Percentiles rank a stretch among this genome's conserved stretches.
These are phyloP conservation scores for Apiosordaria backusii DNA, from an alignment of 495 filamentous ascomycete species.

Conservation along the genomic window DNA sequence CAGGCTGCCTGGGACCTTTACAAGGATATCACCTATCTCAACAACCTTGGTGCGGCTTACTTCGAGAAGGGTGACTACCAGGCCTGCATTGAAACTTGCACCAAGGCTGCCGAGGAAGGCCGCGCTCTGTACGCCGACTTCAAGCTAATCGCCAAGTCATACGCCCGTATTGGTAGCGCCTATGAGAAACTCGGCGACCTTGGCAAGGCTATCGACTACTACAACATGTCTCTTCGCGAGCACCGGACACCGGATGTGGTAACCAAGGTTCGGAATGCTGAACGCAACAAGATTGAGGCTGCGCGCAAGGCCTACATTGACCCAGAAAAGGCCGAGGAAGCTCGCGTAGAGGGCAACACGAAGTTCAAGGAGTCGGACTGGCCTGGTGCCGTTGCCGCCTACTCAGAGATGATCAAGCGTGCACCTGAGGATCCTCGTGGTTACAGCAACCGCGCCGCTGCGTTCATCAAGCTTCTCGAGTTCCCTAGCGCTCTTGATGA, in stretches of 20 bases:
- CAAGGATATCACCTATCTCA: slow-evolving; percentile 97
- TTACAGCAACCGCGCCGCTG: slow-evolving; percentile 95
- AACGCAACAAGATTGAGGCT: slow-evolving; percentile 77
- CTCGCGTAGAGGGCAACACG: slow-evolving; percentile 87
- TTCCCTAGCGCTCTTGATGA: slow-evolving; percentile 92
- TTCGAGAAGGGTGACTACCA: slow-evolving; percentile 95
- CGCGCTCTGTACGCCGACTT: slow-evolving; percentile 86
- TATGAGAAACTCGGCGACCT: slow-evolving; percentile 88
- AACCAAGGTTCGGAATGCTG: slow-evolving; percentile 86
- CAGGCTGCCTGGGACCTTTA: slow-evolving; percentile 88
- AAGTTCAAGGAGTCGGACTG: slow-evolving; percentile 97
- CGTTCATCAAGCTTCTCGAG: slow-evolving; percentile 91
- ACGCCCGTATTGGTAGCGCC: slow-evolving; percentile 81
- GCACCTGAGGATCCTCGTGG: slow-evolving; percentile 89
- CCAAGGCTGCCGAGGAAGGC: slow-evolving; percentile 85
- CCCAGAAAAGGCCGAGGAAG: slow-evolving; percentile 89
- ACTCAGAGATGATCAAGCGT: slow-evolving; percentile 96
- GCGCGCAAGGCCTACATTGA: slow-evolving; percentile 82
- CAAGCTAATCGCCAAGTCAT: slow-evolving; percentile 96
- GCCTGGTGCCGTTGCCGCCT: slow-evolving; percentile 92
- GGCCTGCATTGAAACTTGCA: slow-evolving; percentile 78
- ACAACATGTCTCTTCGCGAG: slow-evolving; percentile 90
- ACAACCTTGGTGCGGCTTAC: slow-evolving; percentile 90
- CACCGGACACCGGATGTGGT: slow-evolving; percentile 94
- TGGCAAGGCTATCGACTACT: slow-evolving; percentile 77